Evolutionary conservation across 495 filamentous ascomycete genomes (phyloP).

Genomic region (Mycothermus thermophilus): DNA sequence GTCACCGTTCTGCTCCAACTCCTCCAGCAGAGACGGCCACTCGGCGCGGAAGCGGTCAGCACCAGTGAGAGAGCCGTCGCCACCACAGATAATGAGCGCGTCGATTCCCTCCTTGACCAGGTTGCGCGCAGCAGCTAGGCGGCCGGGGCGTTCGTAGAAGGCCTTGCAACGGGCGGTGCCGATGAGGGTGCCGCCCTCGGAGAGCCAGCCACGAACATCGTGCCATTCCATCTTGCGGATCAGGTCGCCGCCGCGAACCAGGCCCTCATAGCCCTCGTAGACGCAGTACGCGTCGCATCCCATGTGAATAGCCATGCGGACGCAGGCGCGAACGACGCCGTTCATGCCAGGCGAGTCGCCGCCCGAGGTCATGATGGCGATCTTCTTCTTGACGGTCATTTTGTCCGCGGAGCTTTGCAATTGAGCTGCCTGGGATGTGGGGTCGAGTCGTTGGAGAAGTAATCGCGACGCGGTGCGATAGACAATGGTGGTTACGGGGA

Average conservation of each 20-base stretch:
- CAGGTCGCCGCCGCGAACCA: constrained; percentile 77
- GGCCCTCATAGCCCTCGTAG: constrained; percentile 91
- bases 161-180: constrained; percentile 83
- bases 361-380: constrained; percentile 92
- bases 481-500: constrained; percentile 11
- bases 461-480: background rate
- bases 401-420: constrained; percentile 6
- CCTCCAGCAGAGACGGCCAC: constrained; percentile 75
- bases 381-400: constrained; percentile 52
- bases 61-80: constrained; percentile 93
- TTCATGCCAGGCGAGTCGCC: constrained; percentile 99
- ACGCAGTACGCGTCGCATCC: constrained; percentile 81
- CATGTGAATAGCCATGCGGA: constrained; percentile 77
- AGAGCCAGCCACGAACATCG: constrained; percentile 88
- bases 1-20: constrained; percentile 58
- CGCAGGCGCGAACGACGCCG: constrained; percentile 80
- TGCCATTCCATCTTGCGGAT: constrained; percentile 85
- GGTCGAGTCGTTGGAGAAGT: too few relatives aligned
- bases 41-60: constrained; percentile 86
- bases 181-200: constrained; percentile 91
- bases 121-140: constrained; percentile 79
- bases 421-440: too few relatives aligned
- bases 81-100: constrained; percentile 90
- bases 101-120: constrained; percentile 87
- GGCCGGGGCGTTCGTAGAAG: constrained; percentile 76